Conservation (phyloP, 2,329 filamentous ascomycete species). For the Calonectria montana region DNA sequence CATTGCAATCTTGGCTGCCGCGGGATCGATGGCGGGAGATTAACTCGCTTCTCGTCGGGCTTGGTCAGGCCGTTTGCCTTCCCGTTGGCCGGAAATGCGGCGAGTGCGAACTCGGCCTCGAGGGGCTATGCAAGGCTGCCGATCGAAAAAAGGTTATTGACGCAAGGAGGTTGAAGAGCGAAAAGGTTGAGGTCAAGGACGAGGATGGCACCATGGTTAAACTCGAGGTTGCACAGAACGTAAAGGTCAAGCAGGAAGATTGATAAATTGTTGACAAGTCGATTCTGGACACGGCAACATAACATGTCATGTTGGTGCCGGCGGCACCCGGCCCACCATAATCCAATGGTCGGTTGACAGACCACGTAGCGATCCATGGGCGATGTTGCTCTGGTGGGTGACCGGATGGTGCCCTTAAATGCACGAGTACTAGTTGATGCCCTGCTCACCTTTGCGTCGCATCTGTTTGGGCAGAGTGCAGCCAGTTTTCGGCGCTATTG, state of each 20-base stretch:
- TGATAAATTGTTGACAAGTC: conserved; percentile 25
- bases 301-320: conserved; percentile 14
- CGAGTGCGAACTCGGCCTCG: conserved; percentile 82
- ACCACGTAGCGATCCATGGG: conserved; percentile 24
- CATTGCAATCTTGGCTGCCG: conserved; percentile 86
- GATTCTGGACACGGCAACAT: background rate
- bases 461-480: conserved; percentile 12
- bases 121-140: conserved; percentile 80
- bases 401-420: conserved; percentile 13
- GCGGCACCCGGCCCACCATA: conserved; percentile 16
- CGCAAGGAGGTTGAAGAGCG: conserved; percentile 59
- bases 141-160: conserved; percentile 72
- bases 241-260: conserved; percentile 44
- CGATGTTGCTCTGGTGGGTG: conserved; percentile 2
- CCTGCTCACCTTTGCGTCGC: conserved; percentile 15
- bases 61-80: conserved; percentile 88
- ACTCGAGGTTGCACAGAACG: conserved; percentile 24
- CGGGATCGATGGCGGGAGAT: conserved; percentile 91
- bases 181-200: conserved; percentile 41
- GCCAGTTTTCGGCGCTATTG: conserved; percentile 32
- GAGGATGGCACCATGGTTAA: conserved; percentile 28
- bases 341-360: conserved; percentile 8
- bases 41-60: conserved; percentile 87
- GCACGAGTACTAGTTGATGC: conserved; percentile 37
- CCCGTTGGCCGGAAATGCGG: conserved; percentile 85